phyloP scores from a whole-genome alignment of 1,139 yeast species.

The Arxiozyma bovina region DNA sequence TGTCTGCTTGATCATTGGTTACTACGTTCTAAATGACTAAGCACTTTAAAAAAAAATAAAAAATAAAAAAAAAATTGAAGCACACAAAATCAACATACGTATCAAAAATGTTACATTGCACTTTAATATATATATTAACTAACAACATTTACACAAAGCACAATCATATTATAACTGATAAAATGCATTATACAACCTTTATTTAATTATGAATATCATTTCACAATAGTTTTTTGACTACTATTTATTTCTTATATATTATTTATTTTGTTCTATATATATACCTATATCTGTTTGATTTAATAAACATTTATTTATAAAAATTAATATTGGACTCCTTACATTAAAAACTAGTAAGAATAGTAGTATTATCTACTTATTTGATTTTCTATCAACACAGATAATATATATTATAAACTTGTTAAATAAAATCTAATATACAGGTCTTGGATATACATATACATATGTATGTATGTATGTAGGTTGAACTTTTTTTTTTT shows the following conservation, averaged over 20 bases:
- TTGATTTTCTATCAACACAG: neutral
- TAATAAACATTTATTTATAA: neutral
- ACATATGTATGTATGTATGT: too few species aligned
- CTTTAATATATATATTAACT: neutral
- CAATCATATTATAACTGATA: neutral
- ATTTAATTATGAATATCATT: too few species aligned
- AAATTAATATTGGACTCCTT: too few species aligned
- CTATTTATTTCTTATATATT: too few species aligned
- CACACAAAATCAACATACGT: neutral
- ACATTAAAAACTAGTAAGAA: too few species aligned
- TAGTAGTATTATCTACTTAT: too few species aligned
- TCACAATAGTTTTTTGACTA: too few species aligned
- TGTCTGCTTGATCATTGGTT: conserved; percentile 48
- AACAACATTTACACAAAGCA: neutral
- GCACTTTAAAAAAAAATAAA: neutral
- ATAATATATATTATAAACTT: too few species aligned
- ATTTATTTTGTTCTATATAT: too few species aligned
- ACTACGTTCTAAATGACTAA: conserved; percentile 36
- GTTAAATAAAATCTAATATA: neutral
- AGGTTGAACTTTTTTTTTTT: neutral
- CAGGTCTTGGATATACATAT: neutral
- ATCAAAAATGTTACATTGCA: neutral
- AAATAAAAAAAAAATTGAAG: neutral
- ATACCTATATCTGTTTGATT: neutral
- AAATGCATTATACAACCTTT: neutral